Evolutionary conservation across 176 grass and related monocot species (phyloP).

Genomic region (Ensete glaucum): DNA sequence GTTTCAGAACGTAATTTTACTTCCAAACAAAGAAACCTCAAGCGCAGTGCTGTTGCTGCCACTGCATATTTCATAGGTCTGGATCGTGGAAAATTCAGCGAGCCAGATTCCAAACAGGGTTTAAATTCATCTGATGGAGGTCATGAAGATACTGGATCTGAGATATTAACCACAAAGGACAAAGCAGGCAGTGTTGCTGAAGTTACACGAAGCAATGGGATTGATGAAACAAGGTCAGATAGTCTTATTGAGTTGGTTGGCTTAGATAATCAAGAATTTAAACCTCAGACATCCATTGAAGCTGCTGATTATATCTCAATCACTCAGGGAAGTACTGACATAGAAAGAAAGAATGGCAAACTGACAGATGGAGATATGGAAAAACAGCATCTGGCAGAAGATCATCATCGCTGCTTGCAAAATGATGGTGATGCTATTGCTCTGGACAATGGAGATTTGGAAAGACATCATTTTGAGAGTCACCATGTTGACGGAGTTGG

Average conservation of each 20-base stretch:
- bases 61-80: constrained; percentile 47
- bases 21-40: constrained; percentile 79
- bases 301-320: constrained; percentile 13
- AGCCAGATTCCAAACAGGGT: constrained; percentile 27
- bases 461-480: constrained; percentile 19
- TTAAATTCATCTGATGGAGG: constrained; percentile 37
- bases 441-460: constrained; percentile 3
- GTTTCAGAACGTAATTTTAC: constrained; percentile 40
- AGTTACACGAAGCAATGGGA: not conserved
- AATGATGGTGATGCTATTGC: not conserved
- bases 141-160: constrained; percentile 16
- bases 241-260: not conserved
- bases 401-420: not conserved
- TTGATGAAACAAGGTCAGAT: constrained; percentile 1
- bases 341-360: not conserved
- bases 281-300: constrained; percentile 11
- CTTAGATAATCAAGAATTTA: constrained; percentile 21
- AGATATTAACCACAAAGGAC: constrained; percentile 8
- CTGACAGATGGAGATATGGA: not conserved
- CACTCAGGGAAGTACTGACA: constrained; percentile 13
- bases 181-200: constrained; percentile 1
- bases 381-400: constrained; percentile 16
- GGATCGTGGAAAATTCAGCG: constrained; percentile 24
- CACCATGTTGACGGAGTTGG: constrained; percentile 12
- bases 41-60: constrained; percentile 64